phyloP scores from a whole-genome alignment of 805 yeast species.

The Sungouiozyma ichnusensis region DNA sequence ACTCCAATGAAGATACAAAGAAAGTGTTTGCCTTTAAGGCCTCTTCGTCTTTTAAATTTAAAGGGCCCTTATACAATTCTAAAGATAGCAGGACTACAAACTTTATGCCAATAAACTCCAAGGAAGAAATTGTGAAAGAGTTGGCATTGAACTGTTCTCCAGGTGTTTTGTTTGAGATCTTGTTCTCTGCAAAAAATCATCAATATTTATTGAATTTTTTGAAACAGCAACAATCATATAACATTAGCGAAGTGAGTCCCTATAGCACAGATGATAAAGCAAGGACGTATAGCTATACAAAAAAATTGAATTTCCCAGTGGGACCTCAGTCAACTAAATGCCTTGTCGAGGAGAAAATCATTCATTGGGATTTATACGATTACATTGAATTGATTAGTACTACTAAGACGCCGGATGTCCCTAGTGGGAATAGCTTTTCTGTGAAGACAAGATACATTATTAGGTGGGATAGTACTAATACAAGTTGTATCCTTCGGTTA shows the following conservation, averaged over 20 bases:
- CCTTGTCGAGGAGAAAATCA: constrained; percentile 48
- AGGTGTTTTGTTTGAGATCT: constrained; percentile 57
- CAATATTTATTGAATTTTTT: constrained; percentile 35
- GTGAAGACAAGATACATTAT: constrained; percentile 62
- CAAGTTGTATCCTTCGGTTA: constrained; percentile 41
- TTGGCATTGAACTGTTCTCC: constrained; percentile 57
- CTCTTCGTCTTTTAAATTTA: constrained; percentile 21
- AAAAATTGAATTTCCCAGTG: constrained; percentile 67
- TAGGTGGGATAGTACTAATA: constrained; percentile 58
- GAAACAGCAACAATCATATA: constrained; percentile 30
- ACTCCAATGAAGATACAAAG: too few species aligned
- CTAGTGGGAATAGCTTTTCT: constrained; percentile 72
- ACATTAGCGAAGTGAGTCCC: constrained; percentile 27
- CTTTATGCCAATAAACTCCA: constrained; percentile 21
- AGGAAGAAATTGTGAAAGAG: constrained; percentile 43
- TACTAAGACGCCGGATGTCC: constrained; percentile 83
- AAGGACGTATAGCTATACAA: constrained; percentile 55
- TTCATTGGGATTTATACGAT: constrained; percentile 38
- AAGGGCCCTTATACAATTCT: constrained; percentile 44
- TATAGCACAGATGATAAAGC: constrained; percentile 29
- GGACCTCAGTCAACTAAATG: constrained; percentile 92
- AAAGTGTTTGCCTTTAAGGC: constrained; percentile 11
- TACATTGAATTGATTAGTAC: constrained; percentile 49
- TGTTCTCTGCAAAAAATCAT: constrained; percentile 54
- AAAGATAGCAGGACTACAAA: neutral